Percentiles rank a stretch among this genome's conserved stretches.
phyloP scores from a whole-genome alignment of 352 stramenopile species.

The Blastocystis sp. region DNA sequence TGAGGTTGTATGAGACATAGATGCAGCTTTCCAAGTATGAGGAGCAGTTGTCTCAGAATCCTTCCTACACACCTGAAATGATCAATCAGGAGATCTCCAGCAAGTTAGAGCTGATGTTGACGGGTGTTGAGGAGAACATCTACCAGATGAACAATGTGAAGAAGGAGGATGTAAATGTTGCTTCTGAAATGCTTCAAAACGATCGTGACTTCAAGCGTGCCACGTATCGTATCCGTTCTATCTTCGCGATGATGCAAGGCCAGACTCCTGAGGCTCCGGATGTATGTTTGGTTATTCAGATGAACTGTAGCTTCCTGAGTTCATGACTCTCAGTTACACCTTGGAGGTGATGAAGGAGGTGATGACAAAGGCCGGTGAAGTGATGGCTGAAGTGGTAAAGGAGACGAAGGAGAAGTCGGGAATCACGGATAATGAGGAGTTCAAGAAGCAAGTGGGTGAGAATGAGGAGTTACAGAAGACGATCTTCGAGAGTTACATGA shows the following conservation, averaged over 20 bases:
- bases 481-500: conserved; percentile 50
- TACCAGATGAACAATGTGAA: conserved; percentile 55
- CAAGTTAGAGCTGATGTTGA: conserved; percentile 54
- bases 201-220: conserved; percentile 55
- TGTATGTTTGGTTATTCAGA: background rate
- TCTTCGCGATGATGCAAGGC: conserved; percentile 46
- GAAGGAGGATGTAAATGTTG: conserved; percentile 41
- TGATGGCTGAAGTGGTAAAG: conserved; percentile 15
- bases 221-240: conserved; percentile 40
- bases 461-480: conserved; percentile 53
- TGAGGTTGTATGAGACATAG: background rate
- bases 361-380: background rate
- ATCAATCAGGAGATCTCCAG: conserved; percentile 34
- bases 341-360: conserved; percentile 25
- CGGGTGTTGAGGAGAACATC: conserved; percentile 5
- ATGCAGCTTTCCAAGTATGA: conserved; percentile 55
- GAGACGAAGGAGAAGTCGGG: conserved; percentile 28
- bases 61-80: conserved; percentile 46
- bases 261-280: conserved; percentile 32
- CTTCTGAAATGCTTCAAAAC: conserved; percentile 51
- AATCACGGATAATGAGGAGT: background rate
- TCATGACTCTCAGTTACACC: conserved; percentile 27
- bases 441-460: conserved; percentile 5
- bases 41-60: conserved; percentile 44
- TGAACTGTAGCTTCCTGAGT: conserved; percentile 47